Base-by-base conservation (phyloP, 2,329 filamentous ascomycete species). In the Penicillium capsulatum region DNA sequence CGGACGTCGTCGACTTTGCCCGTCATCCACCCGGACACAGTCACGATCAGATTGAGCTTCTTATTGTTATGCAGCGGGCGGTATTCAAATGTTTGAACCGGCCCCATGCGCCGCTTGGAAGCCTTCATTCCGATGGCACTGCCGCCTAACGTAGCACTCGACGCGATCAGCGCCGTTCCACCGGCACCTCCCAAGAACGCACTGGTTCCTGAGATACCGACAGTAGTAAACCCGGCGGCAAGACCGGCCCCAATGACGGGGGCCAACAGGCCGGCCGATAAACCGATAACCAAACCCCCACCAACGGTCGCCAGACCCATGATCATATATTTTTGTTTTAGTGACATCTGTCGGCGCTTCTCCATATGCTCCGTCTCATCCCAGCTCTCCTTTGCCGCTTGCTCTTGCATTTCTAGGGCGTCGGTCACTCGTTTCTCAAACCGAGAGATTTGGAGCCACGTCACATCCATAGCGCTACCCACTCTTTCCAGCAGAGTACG, bases 391-490 rank as follows among this genome's bases (percentile, higher is more conserved):
- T 91, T 94, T 48, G 89, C 85, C 4, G 88, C 87, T 32, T 86
- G 82, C 64, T 97, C 89, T 66, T 97, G 91, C 88, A 98, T 96
- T 65, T 98, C 92, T 15, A 98, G 72, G 1, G 92, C 89, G 65
- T 98, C 92, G 6, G 92, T 96, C 4, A 98, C 88, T 37, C 89
- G 84, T 69, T 96, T 97, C 68, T 98, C 92, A 58, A 98, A 98
- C 27, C 88, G 82, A 65, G 89, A 94, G 42, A 97, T 94, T 51
- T 98, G 92, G 38, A 94, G 73, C 88, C 87, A 94, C 9, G 83
- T 77, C 6, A 98, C 83, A 29, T 86, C 81, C 53, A 98, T 76
- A 45, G 84, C 83, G 36, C 79, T 75, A 24, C 84, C 92, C 1
- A 97, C 88, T 39, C 79, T 75, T 65, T 97, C 91, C 4, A 98